Base-by-base conservation (phyloP, 164 flowering plant genomes). In the Vitis rotundifolia region DNA sequence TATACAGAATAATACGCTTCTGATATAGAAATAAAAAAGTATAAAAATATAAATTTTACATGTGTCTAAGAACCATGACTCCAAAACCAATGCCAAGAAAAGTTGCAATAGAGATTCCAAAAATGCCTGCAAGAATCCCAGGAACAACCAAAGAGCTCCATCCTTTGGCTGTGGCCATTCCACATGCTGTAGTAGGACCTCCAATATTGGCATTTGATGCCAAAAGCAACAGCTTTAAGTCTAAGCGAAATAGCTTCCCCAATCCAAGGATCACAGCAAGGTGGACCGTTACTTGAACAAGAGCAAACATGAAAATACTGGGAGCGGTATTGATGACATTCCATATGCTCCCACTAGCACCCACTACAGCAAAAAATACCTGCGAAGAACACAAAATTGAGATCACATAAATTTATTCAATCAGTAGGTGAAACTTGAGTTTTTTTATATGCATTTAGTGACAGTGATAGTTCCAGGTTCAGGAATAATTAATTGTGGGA, bases 121-220 rank as follows among this genome's bases (percentile, higher is more conserved):
- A 90, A 68, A 92, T 88, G 67, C 99, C 99, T 3, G 87, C 93
- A 68, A 92, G 92, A 80, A 94, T 88, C 3, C 86, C 91, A 22
- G 97, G 99, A 65, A 94, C 89, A 59, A 91, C 77, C 68, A 92
- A 61, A 51, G 99, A 91, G 18, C 72, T 53, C 97, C 99, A 94
- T 60, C 97, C 97, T 78, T 94, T 87, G 49, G 97, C 88, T 4
- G 86, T 91, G 64, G 97, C 97, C 97, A 94, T 94, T 28, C 95
- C 99, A 73, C 92, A 89, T 1, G 97, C 99, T 51, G 97, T 92
- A 47, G 99, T 89, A 31, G 97, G 97, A 64, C 99, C 98, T 64
- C 97, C 99, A 22, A 94, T 82, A 63, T 94, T 94, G 53, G 98
- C 98, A 79, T 92, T 95, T 68, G 99, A 92, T 65, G 97, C 99